Evolutionary conservation across 495 filamentous ascomycete species (phyloP).

Genomic region (Penicillium subrubescens): DNA sequence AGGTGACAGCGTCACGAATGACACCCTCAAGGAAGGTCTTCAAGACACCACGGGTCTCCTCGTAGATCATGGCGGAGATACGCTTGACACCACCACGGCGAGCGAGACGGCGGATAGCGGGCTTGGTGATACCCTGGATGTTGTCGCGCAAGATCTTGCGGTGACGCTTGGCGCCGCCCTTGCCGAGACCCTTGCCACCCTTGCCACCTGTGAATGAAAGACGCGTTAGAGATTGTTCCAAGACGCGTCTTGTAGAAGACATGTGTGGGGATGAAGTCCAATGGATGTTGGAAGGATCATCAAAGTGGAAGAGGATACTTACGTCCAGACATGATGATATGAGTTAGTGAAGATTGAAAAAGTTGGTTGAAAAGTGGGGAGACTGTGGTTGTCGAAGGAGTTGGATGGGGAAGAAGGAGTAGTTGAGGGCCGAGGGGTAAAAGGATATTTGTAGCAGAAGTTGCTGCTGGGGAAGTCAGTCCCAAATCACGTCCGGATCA

Average conservation of each 20-base stretch:
- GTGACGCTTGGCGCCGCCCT: conserved; percentile 88
- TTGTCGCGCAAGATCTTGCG: conserved; percentile 99
- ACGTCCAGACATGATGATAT: conserved; percentile 69
- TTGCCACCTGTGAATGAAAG: conserved; percentile 69
- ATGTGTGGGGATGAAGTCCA: background rate
- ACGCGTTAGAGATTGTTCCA: conserved; percentile 38
- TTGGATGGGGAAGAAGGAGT: conserved; percentile 46
- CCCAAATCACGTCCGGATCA: conserved; percentile 37
- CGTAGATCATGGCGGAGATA: conserved; percentile 99
- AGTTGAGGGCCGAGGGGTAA: conserved; percentile 28
- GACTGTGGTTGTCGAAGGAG: conserved; percentile 36
- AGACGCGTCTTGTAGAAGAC: conserved; percentile 23
- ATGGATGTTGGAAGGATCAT: background rate
- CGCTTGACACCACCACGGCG: conserved; percentile 99
- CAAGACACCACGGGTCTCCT: conserved; percentile 99
- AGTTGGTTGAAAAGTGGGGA: conserved; percentile 36
- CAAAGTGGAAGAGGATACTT: conserved; percentile 41
- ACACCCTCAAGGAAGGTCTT: conserved; percentile 99
- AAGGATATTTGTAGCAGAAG: conserved; percentile 51
- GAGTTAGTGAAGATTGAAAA: conserved; percentile 36
- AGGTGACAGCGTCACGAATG: conserved; percentile 99
- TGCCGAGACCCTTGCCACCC: conserved; percentile 98
- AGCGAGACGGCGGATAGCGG: conserved; percentile 99
- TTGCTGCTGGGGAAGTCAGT: conserved; percentile 3
- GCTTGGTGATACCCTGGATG: conserved; percentile 99